Conservation (phyloP, 2,329 filamentous ascomycete species). For the Ilyonectria sp. region DNA sequence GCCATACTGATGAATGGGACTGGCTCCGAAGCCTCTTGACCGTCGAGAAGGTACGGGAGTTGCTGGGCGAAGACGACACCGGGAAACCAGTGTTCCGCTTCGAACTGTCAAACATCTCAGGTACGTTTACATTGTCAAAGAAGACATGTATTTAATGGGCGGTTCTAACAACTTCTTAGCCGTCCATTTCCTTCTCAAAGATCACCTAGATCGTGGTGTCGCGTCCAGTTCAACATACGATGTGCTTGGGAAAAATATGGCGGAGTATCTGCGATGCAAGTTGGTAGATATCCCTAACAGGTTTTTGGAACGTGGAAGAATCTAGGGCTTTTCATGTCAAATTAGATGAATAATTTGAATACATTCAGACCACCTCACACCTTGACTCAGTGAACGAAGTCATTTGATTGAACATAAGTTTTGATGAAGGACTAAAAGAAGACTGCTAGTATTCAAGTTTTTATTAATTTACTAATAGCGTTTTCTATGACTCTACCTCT, state of each 20-base stretch:
- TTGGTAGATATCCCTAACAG: conserved; percentile 57
- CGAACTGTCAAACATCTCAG: conserved; percentile 8
- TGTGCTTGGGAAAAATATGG: conserved; percentile 59
- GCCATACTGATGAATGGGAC: conserved; percentile 5
- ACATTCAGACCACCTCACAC: too few relatives aligned
- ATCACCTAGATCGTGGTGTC: conserved; percentile 59
- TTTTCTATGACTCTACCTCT: too few relatives aligned
- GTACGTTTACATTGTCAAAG: background rate
- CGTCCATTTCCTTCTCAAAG: conserved; percentile 58
- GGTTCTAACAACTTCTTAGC: conserved; percentile 28
- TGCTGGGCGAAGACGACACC: background rate
- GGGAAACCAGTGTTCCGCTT: conserved; percentile 12
- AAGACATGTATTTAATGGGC: background rate
- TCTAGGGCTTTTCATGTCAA: conserved; percentile 19
- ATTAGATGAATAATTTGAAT: too few relatives aligned
- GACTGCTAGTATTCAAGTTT: too few relatives aligned
- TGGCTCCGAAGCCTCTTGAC: conserved; percentile 14
- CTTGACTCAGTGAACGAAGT: too few relatives aligned
- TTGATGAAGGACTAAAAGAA: too few relatives aligned
- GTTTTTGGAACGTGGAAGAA: conserved; percentile 55
- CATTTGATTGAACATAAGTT: too few relatives aligned
- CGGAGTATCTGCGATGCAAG: conserved; percentile 59
- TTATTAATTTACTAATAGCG: too few relatives aligned
- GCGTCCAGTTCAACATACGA: conserved; percentile 58
- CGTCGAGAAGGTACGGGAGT: background rate